Conservation (phyloP, 2,329 filamentous ascomycete species). For the Scleromitrula shiraiana region DNA sequence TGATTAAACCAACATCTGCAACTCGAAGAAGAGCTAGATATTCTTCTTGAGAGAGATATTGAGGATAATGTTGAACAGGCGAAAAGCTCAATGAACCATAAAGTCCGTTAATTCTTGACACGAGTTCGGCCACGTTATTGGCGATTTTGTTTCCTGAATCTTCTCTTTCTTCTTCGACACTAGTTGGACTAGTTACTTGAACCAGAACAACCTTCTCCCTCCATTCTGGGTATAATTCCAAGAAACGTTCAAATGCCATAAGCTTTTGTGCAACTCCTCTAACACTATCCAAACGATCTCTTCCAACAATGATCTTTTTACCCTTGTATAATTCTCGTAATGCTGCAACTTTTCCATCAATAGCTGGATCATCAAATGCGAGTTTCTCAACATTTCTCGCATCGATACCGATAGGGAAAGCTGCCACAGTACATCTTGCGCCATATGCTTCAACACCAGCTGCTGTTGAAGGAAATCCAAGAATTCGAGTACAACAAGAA, state of each 20-base stretch:
- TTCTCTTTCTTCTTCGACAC: constrained; percentile 69
- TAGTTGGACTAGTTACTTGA: constrained; percentile 86
- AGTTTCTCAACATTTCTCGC: constrained; percentile 67
- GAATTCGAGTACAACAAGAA: constrained; percentile 83
- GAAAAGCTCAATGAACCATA: constrained; percentile 84
- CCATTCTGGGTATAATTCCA: constrained; percentile 88
- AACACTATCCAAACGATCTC: constrained; percentile 88
- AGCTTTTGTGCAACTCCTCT: constrained; percentile 93
- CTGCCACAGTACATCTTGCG: constrained; percentile 79
- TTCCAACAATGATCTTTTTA: constrained; percentile 90
- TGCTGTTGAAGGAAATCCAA: constrained; percentile 82
- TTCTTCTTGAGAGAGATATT: constrained; percentile 82
- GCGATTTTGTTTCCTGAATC: constrained; percentile 73
- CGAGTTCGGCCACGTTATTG: constrained; percentile 82
- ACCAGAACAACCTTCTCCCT: constrained; percentile 86
- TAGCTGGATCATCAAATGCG: constrained; percentile 63
- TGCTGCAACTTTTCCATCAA: constrained; percentile 62
- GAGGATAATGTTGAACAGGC: constrained; percentile 89
- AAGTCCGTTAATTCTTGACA: constrained; percentile 83
- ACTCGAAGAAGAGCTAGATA: constrained; percentile 91
- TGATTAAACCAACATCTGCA: constrained; percentile 88
- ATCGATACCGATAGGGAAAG: constrained; percentile 93
- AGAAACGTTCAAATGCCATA: constrained; percentile 86
- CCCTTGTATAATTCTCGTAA: constrained; percentile 74
- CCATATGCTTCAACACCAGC: constrained; percentile 85